A percentile compares a stretch with the other conserved stretches of the same genome.
phyloP scores from a whole-genome alignment of 2,329 filamentous ascomycete species.

The Chaetomium olivaceum region DNA sequence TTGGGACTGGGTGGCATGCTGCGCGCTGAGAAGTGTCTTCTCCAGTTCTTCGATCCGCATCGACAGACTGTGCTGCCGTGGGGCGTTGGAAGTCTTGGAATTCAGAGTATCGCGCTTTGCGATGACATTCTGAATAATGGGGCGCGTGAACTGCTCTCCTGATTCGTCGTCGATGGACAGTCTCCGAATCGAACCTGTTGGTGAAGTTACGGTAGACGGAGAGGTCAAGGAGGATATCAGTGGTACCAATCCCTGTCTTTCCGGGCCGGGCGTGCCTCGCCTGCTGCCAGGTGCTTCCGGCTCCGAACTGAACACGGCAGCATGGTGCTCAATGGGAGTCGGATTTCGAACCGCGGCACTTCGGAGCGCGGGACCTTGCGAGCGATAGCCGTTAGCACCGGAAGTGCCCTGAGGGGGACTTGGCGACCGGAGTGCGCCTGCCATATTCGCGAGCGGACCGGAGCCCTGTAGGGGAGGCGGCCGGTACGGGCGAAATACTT shows the following conservation, averaged over 20 bases:
- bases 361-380: constrained; percentile 19
- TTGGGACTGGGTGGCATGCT: constrained; percentile 27
- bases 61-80: constrained; percentile 50
- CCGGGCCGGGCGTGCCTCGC: constrained; percentile 16
- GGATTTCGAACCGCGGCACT: constrained; percentile 12
- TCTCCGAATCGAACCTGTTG: constrained; percentile 43
- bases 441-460: constrained; percentile 28
- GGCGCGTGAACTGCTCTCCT: constrained; percentile 36
- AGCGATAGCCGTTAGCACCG: constrained; percentile 11
- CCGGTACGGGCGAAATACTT: constrained; percentile 14
- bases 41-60: constrained; percentile 49
- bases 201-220: constrained; percentile 36
- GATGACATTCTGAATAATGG: constrained; percentile 50
- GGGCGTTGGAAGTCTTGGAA: constrained; percentile 47
- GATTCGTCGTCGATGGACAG: constrained; percentile 42
- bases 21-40: constrained; percentile 37
- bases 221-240: constrained; percentile 41
- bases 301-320: constrained; percentile 13
- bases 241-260: constrained; percentile 34
- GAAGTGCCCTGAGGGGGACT: constrained; percentile 4
- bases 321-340: not conserved
- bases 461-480: constrained; percentile 24
- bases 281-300: constrained; percentile 4
- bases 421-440: constrained; percentile 22
- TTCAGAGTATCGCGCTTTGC: constrained; percentile 55